Evolutionary conservation across 2,329 filamentous ascomycete species (phyloP).

Genomic region (Xylaria sp.): DNA sequence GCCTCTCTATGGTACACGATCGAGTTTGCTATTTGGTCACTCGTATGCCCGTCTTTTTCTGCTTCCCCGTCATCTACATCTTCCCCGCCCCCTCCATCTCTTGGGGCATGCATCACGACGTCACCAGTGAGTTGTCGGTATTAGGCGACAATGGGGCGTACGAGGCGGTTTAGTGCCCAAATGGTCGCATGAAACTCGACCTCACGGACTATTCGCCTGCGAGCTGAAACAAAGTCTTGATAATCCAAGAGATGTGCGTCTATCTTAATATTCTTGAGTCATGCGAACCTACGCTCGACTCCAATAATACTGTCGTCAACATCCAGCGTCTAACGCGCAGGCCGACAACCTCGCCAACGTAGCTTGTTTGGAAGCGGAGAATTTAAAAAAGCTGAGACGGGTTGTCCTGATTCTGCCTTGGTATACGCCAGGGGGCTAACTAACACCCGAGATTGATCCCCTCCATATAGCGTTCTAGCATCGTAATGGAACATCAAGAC

Average conservation of each 20-base stretch:
- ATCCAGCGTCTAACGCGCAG: not conserved
- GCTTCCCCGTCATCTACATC: conserved; percentile 2
- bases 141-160: conserved; percentile 35
- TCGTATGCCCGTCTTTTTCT: not conserved
- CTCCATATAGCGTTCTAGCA: conserved; percentile 18
- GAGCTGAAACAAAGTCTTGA: conserved; percentile 47
- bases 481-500: conserved; percentile 29
- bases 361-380: conserved; percentile 9
- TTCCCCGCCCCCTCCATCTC: conserved; percentile 1
- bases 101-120: conserved; percentile 33
- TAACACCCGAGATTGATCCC: conserved; percentile 33
- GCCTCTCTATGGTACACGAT: conserved; percentile 5
- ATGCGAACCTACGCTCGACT: conserved; percentile 23
- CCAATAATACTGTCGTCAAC: conserved; percentile 4
- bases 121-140: conserved; percentile 35
- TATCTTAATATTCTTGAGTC: conserved; percentile 40
- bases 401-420: conserved; percentile 9
- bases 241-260: conserved; percentile 35
- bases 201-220: conserved; percentile 44
- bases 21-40: not conserved
- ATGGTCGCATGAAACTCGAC: conserved; percentile 47
- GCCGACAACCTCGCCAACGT: not conserved
- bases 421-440: conserved; percentile 21
- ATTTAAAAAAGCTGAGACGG: conserved; percentile 18
- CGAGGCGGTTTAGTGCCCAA: conserved; percentile 34